Evolutionary conservation across 2,329 filamentous ascomycete species (phyloP).

Genomic region (Colletotrichum sp.): DNA sequence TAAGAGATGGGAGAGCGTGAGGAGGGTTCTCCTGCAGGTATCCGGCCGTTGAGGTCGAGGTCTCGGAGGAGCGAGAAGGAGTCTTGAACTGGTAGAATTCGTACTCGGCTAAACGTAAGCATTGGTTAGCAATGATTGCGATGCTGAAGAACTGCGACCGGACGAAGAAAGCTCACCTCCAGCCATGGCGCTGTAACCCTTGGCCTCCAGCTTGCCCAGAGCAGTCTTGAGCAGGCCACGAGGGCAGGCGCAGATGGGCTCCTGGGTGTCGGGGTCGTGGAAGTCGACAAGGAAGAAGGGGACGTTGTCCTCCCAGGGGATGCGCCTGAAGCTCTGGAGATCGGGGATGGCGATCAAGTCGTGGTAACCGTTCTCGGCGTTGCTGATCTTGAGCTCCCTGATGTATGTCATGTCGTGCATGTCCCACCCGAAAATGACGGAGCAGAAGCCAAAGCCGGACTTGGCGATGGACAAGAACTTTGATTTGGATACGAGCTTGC

Average conservation of each 20-base stretch:
- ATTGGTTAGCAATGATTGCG: background rate
- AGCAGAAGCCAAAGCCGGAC: slow-evolving; percentile 91
- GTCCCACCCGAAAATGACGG: slow-evolving; percentile 94
- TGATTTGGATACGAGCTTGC: slow-evolving; percentile 90
- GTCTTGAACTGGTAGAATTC: slow-evolving; percentile 92
- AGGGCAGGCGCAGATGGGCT: slow-evolving; percentile 79
- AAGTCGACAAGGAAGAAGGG: slow-evolving; percentile 89
- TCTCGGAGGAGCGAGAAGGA: slow-evolving; percentile 57
- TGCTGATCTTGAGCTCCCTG: slow-evolving; percentile 84
- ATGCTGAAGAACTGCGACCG: background rate
- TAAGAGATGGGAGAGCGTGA: slow-evolving; percentile 76
- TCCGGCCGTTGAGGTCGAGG: slow-evolving; percentile 72
- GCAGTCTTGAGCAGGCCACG: slow-evolving; percentile 75
- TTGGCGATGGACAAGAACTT: slow-evolving; percentile 88
- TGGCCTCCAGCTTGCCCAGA: slow-evolving; percentile 68
- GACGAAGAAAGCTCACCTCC: slow-evolving; percentile 67
- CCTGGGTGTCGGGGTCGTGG: slow-evolving; percentile 76
- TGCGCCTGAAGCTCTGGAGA: slow-evolving; percentile 76
- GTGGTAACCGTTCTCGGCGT: slow-evolving; percentile 88
- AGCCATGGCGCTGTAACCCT: slow-evolving; percentile 85
- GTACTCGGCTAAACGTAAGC: slow-evolving; percentile 74
- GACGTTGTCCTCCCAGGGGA: slow-evolving; percentile 89
- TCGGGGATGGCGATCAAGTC: slow-evolving; percentile 86
- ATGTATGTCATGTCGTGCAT: slow-evolving; percentile 95
- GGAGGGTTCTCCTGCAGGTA: slow-evolving; percentile 79